phyloP scores from a whole-genome alignment of 345 rosid genomes.

The Zanthoxylum bungeanum region DNA sequence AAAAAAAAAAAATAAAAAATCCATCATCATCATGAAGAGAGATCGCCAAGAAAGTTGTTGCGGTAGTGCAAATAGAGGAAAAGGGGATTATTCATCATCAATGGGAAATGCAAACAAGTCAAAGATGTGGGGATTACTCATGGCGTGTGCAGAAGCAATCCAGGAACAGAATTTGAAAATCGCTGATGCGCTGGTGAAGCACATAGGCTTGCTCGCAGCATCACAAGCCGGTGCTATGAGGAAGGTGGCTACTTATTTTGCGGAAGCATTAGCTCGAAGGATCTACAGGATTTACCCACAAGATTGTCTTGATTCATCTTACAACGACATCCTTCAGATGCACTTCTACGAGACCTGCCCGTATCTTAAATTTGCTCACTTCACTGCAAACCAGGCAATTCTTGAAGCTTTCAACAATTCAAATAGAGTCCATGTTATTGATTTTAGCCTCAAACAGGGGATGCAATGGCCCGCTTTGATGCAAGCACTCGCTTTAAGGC shows the following conservation, averaged over 20 bases:
- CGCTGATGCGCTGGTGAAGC: conserved; percentile 80
- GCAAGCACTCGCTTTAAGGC: conserved; percentile 89
- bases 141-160: conserved; percentile 89
- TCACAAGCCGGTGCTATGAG: conserved; percentile 87
- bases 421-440: conserved; percentile 69
- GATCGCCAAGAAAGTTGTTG: conserved; percentile 35
- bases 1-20: too few species aligned
- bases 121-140: conserved; percentile 41
- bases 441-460: conserved; percentile 71
- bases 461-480: conserved; percentile 96
- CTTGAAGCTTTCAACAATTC: conserved; percentile 65
- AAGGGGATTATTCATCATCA: conserved; percentile 30
- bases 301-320: conserved; percentile 34
- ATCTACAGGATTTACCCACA: conserved; percentile 66
- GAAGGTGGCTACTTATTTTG: conserved; percentile 91
- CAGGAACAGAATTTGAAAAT: conserved; percentile 57
- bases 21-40: conserved; percentile 65
- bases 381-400: conserved; percentile 92
- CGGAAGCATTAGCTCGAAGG: conserved; percentile 73
- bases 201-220: conserved; percentile 60
- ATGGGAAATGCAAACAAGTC: conserved; percentile 38
- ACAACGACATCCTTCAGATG: conserved; percentile 58
- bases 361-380: conserved; percentile 89
- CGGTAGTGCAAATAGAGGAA: conserved; percentile 20
- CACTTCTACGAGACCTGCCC: conserved; percentile 94